These are phyloP conservation scores for Dacryopinax spathularia DNA, from an alignment of 768 basidiomycete genomes.

Conservation along the genomic window DNA sequence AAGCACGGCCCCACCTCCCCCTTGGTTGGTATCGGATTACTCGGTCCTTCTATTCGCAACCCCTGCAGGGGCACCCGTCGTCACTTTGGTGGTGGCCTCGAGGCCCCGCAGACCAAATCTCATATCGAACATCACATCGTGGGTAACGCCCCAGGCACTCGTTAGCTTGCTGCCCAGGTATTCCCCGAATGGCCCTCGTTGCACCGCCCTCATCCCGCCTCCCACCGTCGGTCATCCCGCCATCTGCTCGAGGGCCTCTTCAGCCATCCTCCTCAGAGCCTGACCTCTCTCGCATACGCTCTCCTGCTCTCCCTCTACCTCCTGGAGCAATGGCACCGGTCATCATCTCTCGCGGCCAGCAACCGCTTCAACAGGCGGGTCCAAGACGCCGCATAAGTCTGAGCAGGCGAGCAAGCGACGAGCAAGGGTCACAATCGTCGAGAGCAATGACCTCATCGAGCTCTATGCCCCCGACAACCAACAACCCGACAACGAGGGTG, in stretches of 20 bases:
- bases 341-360: not conserved
- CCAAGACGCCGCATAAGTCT: not conserved
- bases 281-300: not conserved
- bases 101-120: not conserved
- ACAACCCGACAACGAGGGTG: not conserved
- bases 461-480: not conserved
- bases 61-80: not conserved
- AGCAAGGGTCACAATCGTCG: not conserved
- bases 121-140: not conserved
- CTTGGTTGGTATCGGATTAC: not conserved
- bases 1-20: not conserved
- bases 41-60: not conserved
- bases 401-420: not conserved
- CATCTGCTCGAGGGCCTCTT: constrained; percentile 8
- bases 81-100: not conserved
- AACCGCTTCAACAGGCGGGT: not conserved
- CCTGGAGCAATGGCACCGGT: not conserved
- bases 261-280: constrained; percentile 7
- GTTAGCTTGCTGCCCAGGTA: not conserved
- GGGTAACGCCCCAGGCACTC: not conserved
- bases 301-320: constrained; percentile 2
- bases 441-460: not conserved
- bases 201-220: constrained; percentile 4
- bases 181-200: not conserved
- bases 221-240: constrained; percentile 5